Percentiles rank a stretch among this genome's conserved stretches.
Evolutionary conservation across 2,329 filamentous ascomycete species (phyloP).

Genomic region (Epichloe aotearoae): DNA sequence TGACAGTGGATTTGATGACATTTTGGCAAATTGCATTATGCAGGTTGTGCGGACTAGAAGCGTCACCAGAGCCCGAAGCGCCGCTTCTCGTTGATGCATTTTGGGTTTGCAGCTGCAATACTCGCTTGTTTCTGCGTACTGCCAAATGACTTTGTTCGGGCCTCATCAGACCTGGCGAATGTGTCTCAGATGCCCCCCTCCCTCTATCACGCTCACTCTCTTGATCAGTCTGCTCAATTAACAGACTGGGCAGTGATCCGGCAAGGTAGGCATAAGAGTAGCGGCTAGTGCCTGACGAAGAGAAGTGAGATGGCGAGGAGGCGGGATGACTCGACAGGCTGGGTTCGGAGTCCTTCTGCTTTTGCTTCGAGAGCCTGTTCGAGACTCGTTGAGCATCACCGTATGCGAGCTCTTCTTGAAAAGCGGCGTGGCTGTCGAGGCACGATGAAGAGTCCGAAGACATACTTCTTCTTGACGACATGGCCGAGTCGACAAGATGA

Average conservation of each 20-base stretch:
- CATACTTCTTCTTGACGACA: neutral
- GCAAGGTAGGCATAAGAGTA: constrained; percentile 1
- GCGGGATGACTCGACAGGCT: neutral
- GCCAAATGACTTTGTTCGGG: neutral
- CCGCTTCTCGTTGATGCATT: neutral
- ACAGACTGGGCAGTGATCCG: constrained; percentile 1
- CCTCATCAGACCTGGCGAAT: neutral
- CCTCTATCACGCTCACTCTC: neutral
- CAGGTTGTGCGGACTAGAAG: neutral
- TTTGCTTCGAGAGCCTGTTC: neutral
- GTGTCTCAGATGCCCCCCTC: neutral
- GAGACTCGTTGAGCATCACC: neutral
- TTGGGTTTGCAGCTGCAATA: neutral
- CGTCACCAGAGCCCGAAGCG: neutral
- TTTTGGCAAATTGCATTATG: neutral
- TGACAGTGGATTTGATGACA: neutral
- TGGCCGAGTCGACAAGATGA: neutral
- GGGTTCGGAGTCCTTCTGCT: neutral
- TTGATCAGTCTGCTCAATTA: neutral
- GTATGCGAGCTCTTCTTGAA: neutral
- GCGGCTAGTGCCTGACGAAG: neutral
- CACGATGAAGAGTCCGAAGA: neutral
- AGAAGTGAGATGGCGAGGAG: neutral
- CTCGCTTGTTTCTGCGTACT: neutral
- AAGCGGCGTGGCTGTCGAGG: neutral